These are phyloP conservation scores for Collybia nuda DNA, from an alignment of 768 basidiomycete genomes.

Conservation along the genomic window DNA sequence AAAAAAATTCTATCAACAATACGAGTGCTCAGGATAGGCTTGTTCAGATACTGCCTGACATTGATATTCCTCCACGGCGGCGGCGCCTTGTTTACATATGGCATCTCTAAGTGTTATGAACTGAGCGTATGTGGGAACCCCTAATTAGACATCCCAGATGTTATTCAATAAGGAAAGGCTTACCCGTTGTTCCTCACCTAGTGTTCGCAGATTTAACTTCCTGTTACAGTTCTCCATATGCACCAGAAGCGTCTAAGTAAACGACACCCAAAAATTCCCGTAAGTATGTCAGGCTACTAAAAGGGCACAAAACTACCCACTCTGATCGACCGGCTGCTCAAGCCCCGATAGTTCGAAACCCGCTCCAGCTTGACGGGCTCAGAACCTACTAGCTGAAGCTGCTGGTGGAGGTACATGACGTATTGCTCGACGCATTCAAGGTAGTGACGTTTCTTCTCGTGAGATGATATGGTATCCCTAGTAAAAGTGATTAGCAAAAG, in stretches of 20 bases:
- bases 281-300: not conserved
- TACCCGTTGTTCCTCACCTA: constrained; percentile 59
- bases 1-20: no score
- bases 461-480: constrained; percentile 74
- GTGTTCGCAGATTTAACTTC: constrained; percentile 47
- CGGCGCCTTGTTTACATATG: constrained; percentile 16
- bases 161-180: not conserved
- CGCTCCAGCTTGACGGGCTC: constrained; percentile 49
- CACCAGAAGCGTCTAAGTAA: constrained; percentile 60
- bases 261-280: not conserved
- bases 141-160: constrained; percentile 5
- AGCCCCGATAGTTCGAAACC: constrained; percentile 48
- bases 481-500: constrained; percentile 5
- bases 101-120: constrained; percentile 25
- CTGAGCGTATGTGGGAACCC: constrained; percentile 9
- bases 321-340: constrained; percentile 65
- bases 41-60: not conserved
- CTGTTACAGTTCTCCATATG: constrained; percentile 63
- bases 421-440: constrained; percentile 75
- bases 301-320: constrained; percentile 27
- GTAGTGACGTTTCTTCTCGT: constrained; percentile 76
- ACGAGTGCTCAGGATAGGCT: no score
- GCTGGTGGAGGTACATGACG: constrained; percentile 63
- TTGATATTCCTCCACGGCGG: constrained; percentile 11
- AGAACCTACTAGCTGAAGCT: constrained; percentile 49